phyloP scores from a whole-genome alignment of 1,139 yeast genomes.

The Sugiyamaella pinicola region DNA sequence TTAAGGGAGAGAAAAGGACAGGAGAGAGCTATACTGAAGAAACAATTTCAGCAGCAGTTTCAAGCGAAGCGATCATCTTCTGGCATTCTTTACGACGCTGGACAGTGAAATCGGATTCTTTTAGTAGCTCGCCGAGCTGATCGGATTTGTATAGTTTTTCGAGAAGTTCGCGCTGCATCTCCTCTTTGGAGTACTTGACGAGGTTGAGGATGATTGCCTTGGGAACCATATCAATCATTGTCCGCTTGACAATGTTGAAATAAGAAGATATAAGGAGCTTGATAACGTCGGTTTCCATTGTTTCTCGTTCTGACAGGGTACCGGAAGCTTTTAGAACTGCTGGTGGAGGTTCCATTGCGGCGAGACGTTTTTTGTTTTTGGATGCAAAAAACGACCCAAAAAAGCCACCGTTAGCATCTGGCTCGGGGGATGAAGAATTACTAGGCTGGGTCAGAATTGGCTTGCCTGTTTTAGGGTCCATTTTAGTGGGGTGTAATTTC shows the following conservation, averaged over 20 bases:
- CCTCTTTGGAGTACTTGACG: conserved; percentile 79
- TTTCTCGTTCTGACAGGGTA: conserved; percentile 90
- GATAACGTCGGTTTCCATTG: conserved; percentile 95
- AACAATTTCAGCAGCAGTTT: conserved; percentile 88
- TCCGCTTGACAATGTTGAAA: conserved; percentile 88
- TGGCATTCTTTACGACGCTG: conserved; percentile 94
- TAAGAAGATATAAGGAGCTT: conserved; percentile 88
- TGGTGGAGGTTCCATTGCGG: conserved; percentile 97
- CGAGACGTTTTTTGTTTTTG: conserved; percentile 90
- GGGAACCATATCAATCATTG: conserved; percentile 91
- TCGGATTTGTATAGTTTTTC: conserved; percentile 82
- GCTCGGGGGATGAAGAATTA: conserved; percentile 39
- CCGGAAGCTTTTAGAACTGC: conserved; percentile 94
- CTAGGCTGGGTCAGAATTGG: conserved; percentile 35
- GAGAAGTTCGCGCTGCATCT: conserved; percentile 84
- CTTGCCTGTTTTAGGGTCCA: conserved; percentile 91
- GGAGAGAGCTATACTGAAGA: conserved; percentile 59
- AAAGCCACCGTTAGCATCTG: conserved; percentile 60
- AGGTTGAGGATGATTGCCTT: conserved; percentile 93
- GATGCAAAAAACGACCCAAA: conserved; percentile 94
- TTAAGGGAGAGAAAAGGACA: no score
- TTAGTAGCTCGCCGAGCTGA: conserved; percentile 75
- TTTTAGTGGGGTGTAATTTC: conserved; percentile 82
- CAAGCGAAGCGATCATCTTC: conserved; percentile 90
- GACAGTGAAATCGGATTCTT: conserved; percentile 89